Base-by-base conservation (phyloP, 202 grass and related monocot species). In the Zizania palustris region DNA sequence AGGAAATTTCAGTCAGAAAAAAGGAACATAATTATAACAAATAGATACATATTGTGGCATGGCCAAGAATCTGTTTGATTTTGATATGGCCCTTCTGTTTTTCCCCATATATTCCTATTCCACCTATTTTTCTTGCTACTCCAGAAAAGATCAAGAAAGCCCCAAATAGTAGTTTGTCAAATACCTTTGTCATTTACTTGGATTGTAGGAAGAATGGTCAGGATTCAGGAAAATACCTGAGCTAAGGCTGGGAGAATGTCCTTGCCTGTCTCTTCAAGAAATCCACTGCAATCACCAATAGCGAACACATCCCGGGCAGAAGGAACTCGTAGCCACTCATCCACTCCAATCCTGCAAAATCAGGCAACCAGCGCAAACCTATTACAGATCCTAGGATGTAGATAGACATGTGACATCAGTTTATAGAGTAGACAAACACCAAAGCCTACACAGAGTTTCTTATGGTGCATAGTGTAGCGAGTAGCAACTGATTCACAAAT, bases 251-350 rank as follows among this genome's bases (percentile, higher is more conserved):
- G 94, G 85, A 97, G 87, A 79, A 87, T 86, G 71, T 82, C 76
- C 65, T 85, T 93, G 67, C 91, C 91, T 3, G 91, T 97, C 83
- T 87, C 88, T 76, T 93, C 91, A 12, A 92, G 84, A 63, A 92
- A 97, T 41, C 94, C 94, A 75, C 91, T 78, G 45, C 94, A 97
- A 83, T 97, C 94, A 82, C 94, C 94, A 72, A 97, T 86, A 60
- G 94, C 91, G 38, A 93, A 97, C 54, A 92, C 84, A 68, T 97
- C 91, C 15, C 28, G 79, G 49, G 65, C 87, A 66, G 91, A 90
- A 79, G 94, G 94, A 79, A 97, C 76, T 39, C 82, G 79, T 53
- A 97, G 43, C 94, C 94, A 97, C 75, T 97, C 91, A 70, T 97
- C 89, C n/a, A 92, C 82, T 50, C 91, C 94, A 7, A 97, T 89